These are phyloP conservation scores for Fusarium sp. DNA, from an alignment of 2,329 filamentous ascomycete genomes.

Conservation along the genomic window DNA sequence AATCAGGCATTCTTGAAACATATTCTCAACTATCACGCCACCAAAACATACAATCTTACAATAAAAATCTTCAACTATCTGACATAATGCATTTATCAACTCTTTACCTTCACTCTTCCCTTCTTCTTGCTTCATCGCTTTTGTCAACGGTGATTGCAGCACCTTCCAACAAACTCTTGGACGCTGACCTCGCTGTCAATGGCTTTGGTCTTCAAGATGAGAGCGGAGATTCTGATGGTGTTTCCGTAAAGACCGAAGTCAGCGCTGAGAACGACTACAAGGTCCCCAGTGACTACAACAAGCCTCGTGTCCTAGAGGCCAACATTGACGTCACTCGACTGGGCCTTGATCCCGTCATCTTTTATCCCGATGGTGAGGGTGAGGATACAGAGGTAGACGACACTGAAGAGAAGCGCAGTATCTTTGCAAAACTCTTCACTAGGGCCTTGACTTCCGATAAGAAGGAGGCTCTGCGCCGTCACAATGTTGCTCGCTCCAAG, in stretches of 20 bases:
- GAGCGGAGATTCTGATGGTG: neutral
- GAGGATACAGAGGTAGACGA: neutral
- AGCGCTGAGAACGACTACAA: neutral
- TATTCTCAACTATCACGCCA: neutral
- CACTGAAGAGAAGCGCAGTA: neutral
- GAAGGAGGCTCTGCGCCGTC: conserved; percentile 13
- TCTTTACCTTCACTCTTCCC: neutral
- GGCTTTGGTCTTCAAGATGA: neutral
- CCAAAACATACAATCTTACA: neutral
- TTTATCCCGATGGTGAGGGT: neutral
- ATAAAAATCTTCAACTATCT: neutral
- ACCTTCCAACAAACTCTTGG: neutral
- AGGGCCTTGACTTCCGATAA: conserved; percentile 31
- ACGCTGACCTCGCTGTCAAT: neutral
- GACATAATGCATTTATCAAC: conserved; percentile 25
- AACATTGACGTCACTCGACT: neutral
- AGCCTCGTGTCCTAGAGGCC: neutral
- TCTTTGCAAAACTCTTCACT: neutral
- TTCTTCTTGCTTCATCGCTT: conserved; percentile 16
- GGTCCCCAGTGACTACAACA: neutral
- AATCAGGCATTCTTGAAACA: neutral
- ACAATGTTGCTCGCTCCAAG: conserved; percentile 31
- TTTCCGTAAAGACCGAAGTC: neutral
- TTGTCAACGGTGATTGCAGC: neutral
- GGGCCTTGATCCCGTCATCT: neutral